Percentiles rank a stretch among this genome's conserved stretches.
phyloP scores from a whole-genome alignment of 805 yeast species.

The Sugiyamaella valdiviana region DNA sequence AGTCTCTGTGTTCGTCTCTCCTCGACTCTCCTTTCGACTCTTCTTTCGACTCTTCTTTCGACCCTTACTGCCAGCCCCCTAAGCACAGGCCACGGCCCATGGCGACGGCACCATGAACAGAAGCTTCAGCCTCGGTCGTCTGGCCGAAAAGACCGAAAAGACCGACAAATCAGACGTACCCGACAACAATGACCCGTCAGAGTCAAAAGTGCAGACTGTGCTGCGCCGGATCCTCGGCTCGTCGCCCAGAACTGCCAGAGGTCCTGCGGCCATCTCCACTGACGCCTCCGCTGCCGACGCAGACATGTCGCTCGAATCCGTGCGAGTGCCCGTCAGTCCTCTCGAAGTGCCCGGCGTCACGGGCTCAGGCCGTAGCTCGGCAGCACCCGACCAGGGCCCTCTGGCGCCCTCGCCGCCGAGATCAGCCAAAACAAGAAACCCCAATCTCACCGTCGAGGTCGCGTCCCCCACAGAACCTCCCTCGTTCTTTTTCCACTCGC shows the following conservation, averaged over 20 bases:
- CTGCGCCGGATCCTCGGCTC: background rate
- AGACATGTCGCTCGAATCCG: background rate
- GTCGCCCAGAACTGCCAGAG: background rate
- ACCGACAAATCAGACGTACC: too few relatives aligned
- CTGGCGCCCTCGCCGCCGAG: background rate
- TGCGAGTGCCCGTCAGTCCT: background rate
- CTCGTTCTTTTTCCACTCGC: slow-evolving; percentile 3
- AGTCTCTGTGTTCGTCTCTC: too few relatives aligned
- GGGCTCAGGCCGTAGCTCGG: too few relatives aligned
- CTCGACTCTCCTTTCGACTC: too few relatives aligned
- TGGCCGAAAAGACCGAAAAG: background rate
- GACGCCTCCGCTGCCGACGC: background rate
- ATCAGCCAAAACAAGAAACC: background rate
- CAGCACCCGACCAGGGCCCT: too few relatives aligned
- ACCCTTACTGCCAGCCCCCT: too few relatives aligned
- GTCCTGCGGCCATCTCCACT: too few relatives aligned
- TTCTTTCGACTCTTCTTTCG: too few relatives aligned
- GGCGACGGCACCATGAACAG: too few relatives aligned
- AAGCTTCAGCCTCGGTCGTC: background rate
- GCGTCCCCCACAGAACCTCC: background rate
- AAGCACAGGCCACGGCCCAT: too few relatives aligned
- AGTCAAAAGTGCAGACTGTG: background rate
- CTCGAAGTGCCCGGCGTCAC: background rate
- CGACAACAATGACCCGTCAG: background rate
- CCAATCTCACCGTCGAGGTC: too few relatives aligned